Evolutionary conservation across 2,329 filamentous ascomycete species (phyloP).

Genomic region (Neobulgaria alba): DNA sequence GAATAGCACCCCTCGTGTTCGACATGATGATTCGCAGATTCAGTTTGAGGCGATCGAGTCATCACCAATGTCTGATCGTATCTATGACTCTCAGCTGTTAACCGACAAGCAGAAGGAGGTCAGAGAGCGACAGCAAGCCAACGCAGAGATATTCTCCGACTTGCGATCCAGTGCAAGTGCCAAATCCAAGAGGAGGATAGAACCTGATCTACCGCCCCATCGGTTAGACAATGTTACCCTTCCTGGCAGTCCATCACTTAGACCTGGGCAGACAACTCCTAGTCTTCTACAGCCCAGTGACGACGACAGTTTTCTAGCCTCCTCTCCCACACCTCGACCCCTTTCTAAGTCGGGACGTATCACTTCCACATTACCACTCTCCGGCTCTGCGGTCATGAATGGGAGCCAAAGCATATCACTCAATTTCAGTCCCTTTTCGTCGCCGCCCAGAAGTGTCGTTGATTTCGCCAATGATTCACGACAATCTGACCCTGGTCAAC

Average conservation of each 20-base stretch:
- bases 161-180: slow-evolving; percentile 46
- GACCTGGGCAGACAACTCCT: slow-evolving; percentile 20
- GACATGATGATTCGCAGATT: slow-evolving; percentile 77
- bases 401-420: too few species aligned
- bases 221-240: slow-evolving; percentile 18
- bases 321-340: slow-evolving; percentile 52
- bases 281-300: slow-evolving; percentile 17
- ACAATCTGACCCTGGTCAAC: too few species aligned
- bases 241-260: slow-evolving; percentile 1
- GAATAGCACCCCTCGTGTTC: slow-evolving; percentile 42
- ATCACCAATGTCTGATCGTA: slow-evolving; percentile 40
- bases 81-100: slow-evolving; percentile 60
- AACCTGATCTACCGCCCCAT: slow-evolving; percentile 15
- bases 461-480: too few species aligned
- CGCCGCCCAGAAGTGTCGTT: too few species aligned
- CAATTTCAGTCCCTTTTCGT: too few species aligned
- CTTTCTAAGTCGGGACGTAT: too few species aligned
- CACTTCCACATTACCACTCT: too few species aligned
- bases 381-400: too few species aligned
- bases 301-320: slow-evolving; percentile 35
- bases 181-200: slow-evolving; percentile 18
- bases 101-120: slow-evolving; percentile 77
- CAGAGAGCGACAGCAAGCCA: slow-evolving; percentile 55
- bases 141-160: slow-evolving; percentile 59
- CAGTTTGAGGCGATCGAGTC: slow-evolving; percentile 64